Evolutionary conservation across 2,329 filamentous ascomycete species (phyloP).

Genomic region (Nothophaeocryptopus gaeumannii): DNA sequence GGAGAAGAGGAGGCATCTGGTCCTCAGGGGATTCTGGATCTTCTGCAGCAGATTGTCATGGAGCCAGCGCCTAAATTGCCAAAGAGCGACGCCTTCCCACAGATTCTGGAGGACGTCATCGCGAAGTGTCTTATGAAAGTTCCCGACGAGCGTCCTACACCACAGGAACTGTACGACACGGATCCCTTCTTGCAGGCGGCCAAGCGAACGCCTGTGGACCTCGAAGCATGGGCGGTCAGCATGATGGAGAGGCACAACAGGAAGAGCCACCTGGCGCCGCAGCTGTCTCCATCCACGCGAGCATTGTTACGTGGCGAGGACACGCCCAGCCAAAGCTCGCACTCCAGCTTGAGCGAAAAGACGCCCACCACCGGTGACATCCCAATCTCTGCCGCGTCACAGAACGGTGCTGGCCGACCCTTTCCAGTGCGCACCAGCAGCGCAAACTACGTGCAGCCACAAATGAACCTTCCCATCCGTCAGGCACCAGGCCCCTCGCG

Average conservation of each 20-base stretch:
- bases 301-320: constrained; percentile 61
- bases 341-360: constrained; percentile 20
- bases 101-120: constrained; percentile 93
- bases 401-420: constrained; percentile 32
- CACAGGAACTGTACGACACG: constrained; percentile 86
- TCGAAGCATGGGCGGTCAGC: constrained; percentile 88
- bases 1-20: constrained; percentile 64
- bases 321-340: constrained; percentile 23
- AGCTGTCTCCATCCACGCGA: constrained; percentile 73
- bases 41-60: constrained; percentile 95
- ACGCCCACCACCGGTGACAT: constrained; percentile 34
- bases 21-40: constrained; percentile 90
- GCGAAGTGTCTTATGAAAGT: constrained; percentile 92
- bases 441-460: constrained; percentile 28
- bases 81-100: constrained; percentile 95
- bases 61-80: constrained; percentile 90
- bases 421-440: constrained; percentile 46
- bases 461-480: constrained; percentile 47
- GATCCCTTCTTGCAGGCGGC: constrained; percentile 95
- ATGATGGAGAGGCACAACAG: constrained; percentile 95
- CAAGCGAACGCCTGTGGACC: constrained; percentile 90
- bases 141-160: constrained; percentile 83
- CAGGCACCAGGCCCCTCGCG: constrained; percentile 35
- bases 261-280: constrained; percentile 85
- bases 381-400: constrained; percentile 26